These are phyloP conservation scores for Cladosporium sphaerospermum DNA, from an alignment of 2,329 filamentous ascomycete genomes.

Conservation along the genomic window DNA sequence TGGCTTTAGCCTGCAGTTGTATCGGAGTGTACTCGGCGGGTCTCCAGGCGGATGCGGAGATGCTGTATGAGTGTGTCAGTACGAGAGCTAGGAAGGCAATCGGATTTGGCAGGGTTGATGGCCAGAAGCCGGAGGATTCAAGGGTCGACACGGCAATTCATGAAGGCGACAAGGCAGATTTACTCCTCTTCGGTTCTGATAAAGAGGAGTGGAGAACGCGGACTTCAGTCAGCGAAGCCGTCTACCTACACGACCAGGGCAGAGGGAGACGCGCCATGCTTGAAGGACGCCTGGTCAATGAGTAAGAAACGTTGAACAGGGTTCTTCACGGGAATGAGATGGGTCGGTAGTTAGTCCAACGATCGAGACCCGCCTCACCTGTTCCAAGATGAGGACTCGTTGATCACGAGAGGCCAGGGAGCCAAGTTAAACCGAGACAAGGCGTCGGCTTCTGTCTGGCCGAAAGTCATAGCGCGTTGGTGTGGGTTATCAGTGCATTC, in stretches of 20 bases:
- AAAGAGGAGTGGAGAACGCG: slow-evolving; percentile 36
- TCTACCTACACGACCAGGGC: slow-evolving; percentile 39
- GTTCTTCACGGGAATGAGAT: too few species aligned
- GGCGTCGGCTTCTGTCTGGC: too few species aligned
- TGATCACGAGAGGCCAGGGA: too few species aligned
- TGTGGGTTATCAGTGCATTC: too few species aligned
- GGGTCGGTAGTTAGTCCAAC: too few species aligned
- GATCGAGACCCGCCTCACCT: too few species aligned
- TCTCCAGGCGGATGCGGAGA: slow-evolving; percentile 51
- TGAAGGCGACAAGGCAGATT: slow-evolving; percentile 36
- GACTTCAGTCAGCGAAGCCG: slow-evolving; percentile 37
- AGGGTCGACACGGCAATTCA: slow-evolving; percentile 23
- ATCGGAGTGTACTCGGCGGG: slow-evolving; percentile 64
- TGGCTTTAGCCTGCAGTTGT: slow-evolving; percentile 56
- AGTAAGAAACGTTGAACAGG: too few species aligned
- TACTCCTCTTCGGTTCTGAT: slow-evolving; percentile 37
- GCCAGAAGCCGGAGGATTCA: slow-evolving; percentile 28
- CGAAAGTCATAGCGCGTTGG: too few species aligned
- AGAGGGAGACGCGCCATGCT: slow-evolving; percentile 15
- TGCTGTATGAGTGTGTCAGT: slow-evolving; percentile 49
- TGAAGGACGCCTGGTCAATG: slow-evolving; percentile 5
- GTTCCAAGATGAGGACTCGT: too few species aligned
- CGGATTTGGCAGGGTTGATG: slow-evolving; percentile 33
- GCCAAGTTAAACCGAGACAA: too few species aligned
- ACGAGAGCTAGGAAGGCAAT: slow-evolving; percentile 28